Evolutionary conservation across 257 asterid genomes (phyloP), one percentile per base, ranked within the genome.

Genomic region (Henckelia pumila): DNA sequence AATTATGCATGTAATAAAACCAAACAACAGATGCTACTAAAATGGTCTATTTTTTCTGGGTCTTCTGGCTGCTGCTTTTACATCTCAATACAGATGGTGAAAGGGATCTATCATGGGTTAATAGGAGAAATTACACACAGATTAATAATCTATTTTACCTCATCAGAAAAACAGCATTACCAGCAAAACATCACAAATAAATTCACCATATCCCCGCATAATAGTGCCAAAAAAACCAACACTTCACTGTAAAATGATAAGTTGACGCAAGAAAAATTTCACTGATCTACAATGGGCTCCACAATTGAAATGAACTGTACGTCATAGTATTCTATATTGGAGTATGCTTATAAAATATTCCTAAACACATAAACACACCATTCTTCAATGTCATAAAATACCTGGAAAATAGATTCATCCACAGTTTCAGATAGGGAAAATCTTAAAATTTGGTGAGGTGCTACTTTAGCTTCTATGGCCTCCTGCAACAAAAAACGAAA

Each of bases 381-480:
- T 16, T 56, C 23, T 56, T 19, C 30, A 32, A 59, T 23, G n/a
- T 5, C 67, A 53, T 50, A 8, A 74, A 26, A 58, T 88, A 94
- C 99, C 99, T 87, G 85, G 73, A 83, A 82, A 73, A 91, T 67
- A 75, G 96, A 85, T 64, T 85, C 95, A 81, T 72, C 80, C 21
- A 78, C 66, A 56, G 87, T 56, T 55, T 84, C 78, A 76, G 85
- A 81, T 56, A 87, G 80, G 37, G 81, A 47, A 66, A 66, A 59
- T 52, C 75, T 82, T 70, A 77, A 58, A 62, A 61, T 75, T 72
- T 78, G 71, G 32, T 76, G 73, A 55, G 80, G 68, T 13, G 44
- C 64, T 37, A 20, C 77, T 71, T 75, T 75, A 56, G 74, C 71
- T 77, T 79, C 89, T 17, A 63, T 65, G 63, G 55, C 66, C 23